Percentiles rank a stretch among this genome's conserved stretches.
Evolutionary conservation across 2,329 filamentous ascomycete genomes (phyloP).

Genomic region (Aspergillus luchuensis): DNA sequence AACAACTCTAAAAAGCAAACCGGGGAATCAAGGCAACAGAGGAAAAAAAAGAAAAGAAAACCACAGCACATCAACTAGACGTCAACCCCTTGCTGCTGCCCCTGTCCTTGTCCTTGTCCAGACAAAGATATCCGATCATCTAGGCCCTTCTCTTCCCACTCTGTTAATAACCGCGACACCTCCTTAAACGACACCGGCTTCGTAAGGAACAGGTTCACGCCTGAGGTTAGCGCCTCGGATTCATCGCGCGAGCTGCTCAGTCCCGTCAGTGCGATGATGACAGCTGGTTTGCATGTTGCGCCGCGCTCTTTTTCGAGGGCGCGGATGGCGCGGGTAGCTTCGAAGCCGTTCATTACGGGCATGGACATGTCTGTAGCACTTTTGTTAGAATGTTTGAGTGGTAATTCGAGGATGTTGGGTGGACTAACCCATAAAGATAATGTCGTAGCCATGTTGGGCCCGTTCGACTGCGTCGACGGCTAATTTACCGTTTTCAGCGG

Average conservation of each 20-base stretch:
- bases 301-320: conserved; percentile 41
- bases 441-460: conserved; percentile 40
- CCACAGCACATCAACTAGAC: no score
- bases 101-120: not conserved
- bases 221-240: conserved; percentile 45
- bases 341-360: conserved; percentile 53
- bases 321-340: conserved; percentile 51
- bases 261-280: conserved; percentile 51
- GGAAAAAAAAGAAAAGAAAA: not conserved
- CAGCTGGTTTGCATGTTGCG: conserved; percentile 31
- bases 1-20: no score
- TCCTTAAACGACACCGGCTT: conserved; percentile 51
- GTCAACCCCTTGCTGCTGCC: no score
- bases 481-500: conserved; percentile 46
- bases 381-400: not conserved
- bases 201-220: conserved; percentile 51
- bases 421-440: conserved; percentile 48
- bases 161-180: conserved; percentile 42
- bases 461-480: conserved; percentile 45
- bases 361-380: conserved; percentile 45
- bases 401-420: not conserved
- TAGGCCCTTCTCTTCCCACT: conserved; percentile 30
- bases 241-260: conserved; percentile 48
- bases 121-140: not conserved
- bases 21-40: not conserved